Percentiles rank a stretch among this genome's conserved stretches.
These are phyloP conservation scores for Larix kaempferi DNA, from an alignment of 75 land plant genomes.

Conservation along the genomic window DNA sequence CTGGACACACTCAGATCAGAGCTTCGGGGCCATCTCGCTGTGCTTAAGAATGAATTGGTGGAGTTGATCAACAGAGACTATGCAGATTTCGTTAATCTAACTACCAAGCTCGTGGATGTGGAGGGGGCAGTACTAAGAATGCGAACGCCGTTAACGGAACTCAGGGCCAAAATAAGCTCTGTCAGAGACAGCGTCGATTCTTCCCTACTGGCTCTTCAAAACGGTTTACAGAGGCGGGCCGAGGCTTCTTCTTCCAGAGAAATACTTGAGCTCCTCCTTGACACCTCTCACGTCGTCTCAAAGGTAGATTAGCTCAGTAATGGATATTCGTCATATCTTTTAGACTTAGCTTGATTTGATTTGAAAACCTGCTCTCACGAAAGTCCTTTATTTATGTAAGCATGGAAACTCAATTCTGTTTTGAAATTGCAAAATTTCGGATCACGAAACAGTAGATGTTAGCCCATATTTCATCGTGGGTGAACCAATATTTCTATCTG, in stretches of 20 bases:
- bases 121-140: constrained; percentile 83
- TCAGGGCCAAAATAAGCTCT: constrained; percentile 57
- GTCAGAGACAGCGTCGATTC: constrained; percentile 46
- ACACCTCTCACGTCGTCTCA: constrained; percentile 95
- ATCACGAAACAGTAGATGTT: too few relatives aligned
- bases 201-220: constrained; percentile 49
- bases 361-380: neutral
- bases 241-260: constrained; percentile 81
- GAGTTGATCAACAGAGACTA: constrained; percentile 98
- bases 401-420: too few relatives aligned
- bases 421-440: too few relatives aligned
- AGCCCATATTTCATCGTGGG: too few relatives aligned
- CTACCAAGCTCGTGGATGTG: constrained; percentile 93
- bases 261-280: constrained; percentile 79
- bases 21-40: constrained; percentile 73
- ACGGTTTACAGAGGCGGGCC: constrained; percentile 65
- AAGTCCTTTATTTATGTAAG: too few relatives aligned
- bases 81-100: constrained; percentile 83
- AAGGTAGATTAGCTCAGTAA: constrained; percentile 47
- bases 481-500: too few relatives aligned
- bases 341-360: neutral
- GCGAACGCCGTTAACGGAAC: constrained; percentile 84
- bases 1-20: constrained; percentile 88
- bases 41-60: constrained; percentile 83
- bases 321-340: too few relatives aligned